phyloP scores from a whole-genome alignment of 768 basidiomycete genomes.

The Rhizopogon rudus region DNA sequence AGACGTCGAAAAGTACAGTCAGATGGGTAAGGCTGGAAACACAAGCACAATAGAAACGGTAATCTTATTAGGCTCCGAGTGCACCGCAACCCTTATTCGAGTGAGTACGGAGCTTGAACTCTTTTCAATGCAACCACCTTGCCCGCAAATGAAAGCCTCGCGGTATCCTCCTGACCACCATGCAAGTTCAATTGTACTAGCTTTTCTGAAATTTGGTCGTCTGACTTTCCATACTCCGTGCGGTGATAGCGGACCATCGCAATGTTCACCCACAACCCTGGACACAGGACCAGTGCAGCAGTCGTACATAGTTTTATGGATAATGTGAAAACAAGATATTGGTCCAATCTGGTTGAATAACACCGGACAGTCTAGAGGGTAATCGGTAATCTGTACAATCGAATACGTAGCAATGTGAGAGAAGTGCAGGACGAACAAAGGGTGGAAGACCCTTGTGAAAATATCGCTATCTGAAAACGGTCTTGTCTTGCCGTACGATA shows the following conservation, averaged over 20 bases:
- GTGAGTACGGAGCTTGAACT: background rate
- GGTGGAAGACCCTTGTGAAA: slow-evolving; percentile 81
- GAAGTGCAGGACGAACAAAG: slow-evolving; percentile 52
- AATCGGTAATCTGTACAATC: slow-evolving; percentile 58
- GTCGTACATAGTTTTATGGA: too few species aligned
- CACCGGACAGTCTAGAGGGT: slow-evolving; percentile 42
- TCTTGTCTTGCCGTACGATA: slow-evolving; percentile 74
- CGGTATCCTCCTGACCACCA: slow-evolving; percentile 1
- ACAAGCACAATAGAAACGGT: background rate
- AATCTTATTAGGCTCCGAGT: slow-evolving; percentile 4
- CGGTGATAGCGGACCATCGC: too few species aligned
- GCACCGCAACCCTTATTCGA: slow-evolving; percentile 1
- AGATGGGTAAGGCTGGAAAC: background rate
- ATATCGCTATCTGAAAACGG: slow-evolving; percentile 45
- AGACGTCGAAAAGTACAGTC: background rate
- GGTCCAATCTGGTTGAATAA: too few species aligned
- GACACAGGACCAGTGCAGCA: too few species aligned
- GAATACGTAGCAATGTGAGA: slow-evolving; percentile 53
- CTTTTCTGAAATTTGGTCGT: too few species aligned
- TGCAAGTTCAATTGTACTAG: background rate
- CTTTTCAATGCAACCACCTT: background rate
- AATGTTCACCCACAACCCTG: too few species aligned
- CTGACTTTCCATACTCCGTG: too few species aligned
- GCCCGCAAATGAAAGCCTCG: background rate
- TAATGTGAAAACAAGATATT: too few species aligned